These are phyloP conservation scores for Skeletonema menzelii DNA, from an alignment of 108 stramenopile genomes.

Conservation along the genomic window DNA sequence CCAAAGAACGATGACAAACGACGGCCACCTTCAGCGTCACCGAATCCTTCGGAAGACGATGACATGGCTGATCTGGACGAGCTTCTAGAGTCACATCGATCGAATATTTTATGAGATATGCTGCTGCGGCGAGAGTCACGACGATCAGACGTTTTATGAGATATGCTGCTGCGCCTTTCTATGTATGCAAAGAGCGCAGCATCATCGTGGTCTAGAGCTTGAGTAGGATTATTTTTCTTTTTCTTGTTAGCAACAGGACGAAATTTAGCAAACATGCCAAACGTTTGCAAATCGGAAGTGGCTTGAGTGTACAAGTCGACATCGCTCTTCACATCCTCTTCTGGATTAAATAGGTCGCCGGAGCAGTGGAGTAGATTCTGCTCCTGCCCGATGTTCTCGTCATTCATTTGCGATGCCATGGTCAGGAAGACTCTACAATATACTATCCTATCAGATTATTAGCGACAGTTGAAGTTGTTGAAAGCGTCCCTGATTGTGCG, in stretches of 20 bases:
- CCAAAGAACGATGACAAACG: neutral
- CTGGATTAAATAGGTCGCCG: neutral
- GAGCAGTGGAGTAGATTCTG: too few relatives aligned
- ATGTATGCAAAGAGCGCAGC: neutral
- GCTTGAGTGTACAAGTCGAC: neutral
- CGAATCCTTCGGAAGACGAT: neutral
- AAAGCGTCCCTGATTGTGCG: too few relatives aligned
- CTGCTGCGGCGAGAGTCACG: neutral
- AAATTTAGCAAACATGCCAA: neutral
- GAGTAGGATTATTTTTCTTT: too few relatives aligned
- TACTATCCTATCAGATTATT: too few relatives aligned
- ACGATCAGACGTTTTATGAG: neutral
- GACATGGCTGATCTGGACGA: neutral
- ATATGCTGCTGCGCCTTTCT: neutral
- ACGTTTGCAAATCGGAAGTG: neutral
- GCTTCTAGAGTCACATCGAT: neutral
- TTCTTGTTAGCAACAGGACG: neutral
- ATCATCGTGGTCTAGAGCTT: neutral
- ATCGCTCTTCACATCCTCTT: neutral
- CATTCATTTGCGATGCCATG: neutral
- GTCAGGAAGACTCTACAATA: neutral
- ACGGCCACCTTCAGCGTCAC: neutral
- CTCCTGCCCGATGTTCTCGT: too few relatives aligned
- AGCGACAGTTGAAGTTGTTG: too few relatives aligned
- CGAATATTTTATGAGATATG: neutral